Evolutionary conservation across 31 red algal genomes (phyloP).

Genomic region (Bonnemaisonia californica): DNA sequence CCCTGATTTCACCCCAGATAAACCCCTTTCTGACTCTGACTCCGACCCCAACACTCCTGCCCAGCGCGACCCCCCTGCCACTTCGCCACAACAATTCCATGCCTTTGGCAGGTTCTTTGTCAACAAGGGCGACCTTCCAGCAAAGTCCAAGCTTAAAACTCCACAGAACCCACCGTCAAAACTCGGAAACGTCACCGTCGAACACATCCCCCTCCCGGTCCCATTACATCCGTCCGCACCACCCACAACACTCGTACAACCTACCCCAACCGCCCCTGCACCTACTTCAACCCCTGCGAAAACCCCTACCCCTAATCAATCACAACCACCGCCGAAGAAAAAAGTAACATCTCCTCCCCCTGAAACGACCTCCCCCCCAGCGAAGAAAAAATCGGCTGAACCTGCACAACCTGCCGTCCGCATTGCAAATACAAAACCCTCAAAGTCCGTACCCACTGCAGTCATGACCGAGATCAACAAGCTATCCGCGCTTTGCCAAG

Average conservation of each 20-base stretch:
- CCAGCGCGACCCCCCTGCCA: not conserved
- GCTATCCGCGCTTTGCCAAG: constrained; percentile 25
- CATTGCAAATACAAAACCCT: not conserved
- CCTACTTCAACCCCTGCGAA: not conserved
- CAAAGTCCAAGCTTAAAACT: not conserved
- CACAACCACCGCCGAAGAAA: not conserved
- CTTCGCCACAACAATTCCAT: not conserved
- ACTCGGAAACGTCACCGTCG: constrained; percentile 13
- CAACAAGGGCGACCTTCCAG: constrained; percentile 8
- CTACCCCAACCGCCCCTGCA: not conserved
- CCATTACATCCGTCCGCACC: not conserved
- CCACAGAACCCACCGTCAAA: not conserved
- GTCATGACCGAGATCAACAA: constrained; percentile 23
- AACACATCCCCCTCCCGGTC: not conserved
- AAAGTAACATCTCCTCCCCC: not conserved
- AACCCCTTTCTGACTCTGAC: not conserved
- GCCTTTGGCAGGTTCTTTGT: constrained; percentile 15
- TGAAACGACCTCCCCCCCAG: not conserved
- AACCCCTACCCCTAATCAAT: not conserved
- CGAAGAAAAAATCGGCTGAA: no score
- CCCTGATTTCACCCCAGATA: not conserved
- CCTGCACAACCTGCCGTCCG: no score
- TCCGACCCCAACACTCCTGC: not conserved
- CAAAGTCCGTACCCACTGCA: not conserved
- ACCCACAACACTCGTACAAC: not conserved